Evolutionary conservation across 805 yeast genomes (phyloP).

Genomic region (Spathaspora hagerdaliae): DNA sequence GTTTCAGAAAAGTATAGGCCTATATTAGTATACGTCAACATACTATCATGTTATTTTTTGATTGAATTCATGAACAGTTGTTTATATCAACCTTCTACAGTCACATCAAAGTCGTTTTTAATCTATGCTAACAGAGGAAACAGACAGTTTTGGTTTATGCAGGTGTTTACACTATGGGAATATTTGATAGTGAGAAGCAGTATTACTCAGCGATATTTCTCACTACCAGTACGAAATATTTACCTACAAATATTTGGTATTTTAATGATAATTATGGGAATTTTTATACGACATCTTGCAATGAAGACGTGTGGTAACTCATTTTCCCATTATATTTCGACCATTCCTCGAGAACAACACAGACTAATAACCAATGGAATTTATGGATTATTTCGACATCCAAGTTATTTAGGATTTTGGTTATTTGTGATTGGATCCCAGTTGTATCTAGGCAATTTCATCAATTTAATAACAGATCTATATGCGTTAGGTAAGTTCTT

Average conservation of each 20-base stretch:
- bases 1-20: neutral
- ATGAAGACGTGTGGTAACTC: conserved; percentile 32
- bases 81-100: conserved; percentile 21
- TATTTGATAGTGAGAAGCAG: conserved; percentile 5
- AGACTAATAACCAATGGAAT: conserved; percentile 29
- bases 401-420: conserved; percentile 37
- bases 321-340: conserved; percentile 30
- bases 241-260: conserved; percentile 11
- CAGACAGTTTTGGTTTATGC: conserved; percentile 25
- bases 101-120: conserved; percentile 25
- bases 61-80: conserved; percentile 25
- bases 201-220: neutral
- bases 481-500: conserved; percentile 23
- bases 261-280: conserved; percentile 17
- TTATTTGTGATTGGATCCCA: conserved; percentile 30
- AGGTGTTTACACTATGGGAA: conserved; percentile 21
- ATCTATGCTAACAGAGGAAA: conserved; percentile 34
- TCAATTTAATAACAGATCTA: conserved; percentile 13
- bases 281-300: conserved; percentile 22
- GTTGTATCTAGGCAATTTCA: conserved; percentile 19
- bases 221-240: neutral
- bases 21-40: conserved; percentile 13
- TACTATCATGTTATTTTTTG: conserved; percentile 18
- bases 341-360: conserved; percentile 9
- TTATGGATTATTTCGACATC: conserved; percentile 30